Base-by-base conservation (phyloP, 2,329 filamentous ascomycete genomes). In the Exophiala bonariae region DNA sequence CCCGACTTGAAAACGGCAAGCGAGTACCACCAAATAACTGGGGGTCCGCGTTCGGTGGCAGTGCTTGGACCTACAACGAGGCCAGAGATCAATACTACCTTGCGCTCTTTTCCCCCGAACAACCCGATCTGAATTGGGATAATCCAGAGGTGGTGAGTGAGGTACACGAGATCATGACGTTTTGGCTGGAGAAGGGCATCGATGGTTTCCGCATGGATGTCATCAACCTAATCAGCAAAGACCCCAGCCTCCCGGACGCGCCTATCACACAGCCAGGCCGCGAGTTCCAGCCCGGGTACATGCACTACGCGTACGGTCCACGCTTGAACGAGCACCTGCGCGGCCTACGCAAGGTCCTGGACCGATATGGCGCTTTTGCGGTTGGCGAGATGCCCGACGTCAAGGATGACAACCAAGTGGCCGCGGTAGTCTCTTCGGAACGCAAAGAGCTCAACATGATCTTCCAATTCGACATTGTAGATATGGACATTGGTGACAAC, bases 51-150 rank as follows among this genome's bases (percentile, higher is more conserved):
- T 66, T 70, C 43, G 61, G 62, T 2, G 52, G 46, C 31, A 41
- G 37, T 19, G 49, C 41, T 8, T 55, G 52, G 86, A 73, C 80
- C 43, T 89, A 80, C 74, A 85, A 89, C 57, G 81, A 86, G 56
- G 61, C 65, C 11, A 86, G 83, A 0, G 71, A 77, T 44, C 82
- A 89, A 63, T 89, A 87, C 62, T 89, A 87, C 59, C 76, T 89
- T 1, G 81, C 85, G 52, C 74, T 91, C 11, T 91, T 88, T 62
- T 80, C 81, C 7, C 76, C 77, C 6, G 78, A 85, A 52, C 86
- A 89, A 63, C 86, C 87, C 0, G 87, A 91, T 57, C 71, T 91
- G 9, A 91, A 91, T 64, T 90, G 86, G 86, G 84, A 89, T 59
- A 86, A 83, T 46, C 68, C 72, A 0, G 77, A 76, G 17, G 77